phyloP scores from a whole-genome alignment of 192 early-diverging fungal genomes.

The Chytriomyces sp. region DNA sequence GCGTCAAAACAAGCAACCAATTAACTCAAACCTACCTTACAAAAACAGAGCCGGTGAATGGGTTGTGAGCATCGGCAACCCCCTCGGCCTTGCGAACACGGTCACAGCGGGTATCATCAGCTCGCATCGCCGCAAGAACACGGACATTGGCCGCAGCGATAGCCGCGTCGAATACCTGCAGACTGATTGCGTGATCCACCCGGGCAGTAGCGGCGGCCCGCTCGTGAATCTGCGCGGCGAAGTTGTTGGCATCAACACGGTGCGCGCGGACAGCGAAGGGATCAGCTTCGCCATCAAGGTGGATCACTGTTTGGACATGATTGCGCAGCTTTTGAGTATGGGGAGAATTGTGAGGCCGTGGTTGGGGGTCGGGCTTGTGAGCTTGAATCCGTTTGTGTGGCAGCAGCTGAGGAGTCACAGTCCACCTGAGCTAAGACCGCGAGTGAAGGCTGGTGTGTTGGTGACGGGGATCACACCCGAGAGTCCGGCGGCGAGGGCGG shows the following conservation, averaged over 20 bases:
- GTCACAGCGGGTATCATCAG: slow-evolving; percentile 55
- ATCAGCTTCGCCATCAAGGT: slow-evolving; percentile 56
- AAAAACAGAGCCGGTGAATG: slow-evolving; percentile 42
- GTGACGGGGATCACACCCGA: slow-evolving; percentile 36
- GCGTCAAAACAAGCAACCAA: neutral
- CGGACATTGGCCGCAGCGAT: slow-evolving; percentile 49
- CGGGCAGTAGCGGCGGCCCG: slow-evolving; percentile 53
- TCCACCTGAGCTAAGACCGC: slow-evolving; percentile 22
- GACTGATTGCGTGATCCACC: slow-evolving; percentile 58
- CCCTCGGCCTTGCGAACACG: slow-evolving; percentile 54
- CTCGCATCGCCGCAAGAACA: slow-evolving; percentile 35
- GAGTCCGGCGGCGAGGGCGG: slow-evolving; percentile 42
- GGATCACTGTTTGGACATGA: slow-evolving; percentile 45
- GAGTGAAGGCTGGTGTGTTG: slow-evolving; percentile 38
- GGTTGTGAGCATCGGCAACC: slow-evolving; percentile 54
- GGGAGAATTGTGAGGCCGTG: slow-evolving; percentile 49
- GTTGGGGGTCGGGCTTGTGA: slow-evolving; percentile 47
- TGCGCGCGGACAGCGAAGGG: slow-evolving; percentile 38
- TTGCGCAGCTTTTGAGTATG: slow-evolving; percentile 44
- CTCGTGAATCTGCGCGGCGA: slow-evolving; percentile 54
- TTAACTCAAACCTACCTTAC: neutral
- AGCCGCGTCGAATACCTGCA: slow-evolving; percentile 54
- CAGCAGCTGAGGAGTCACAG: slow-evolving; percentile 37
- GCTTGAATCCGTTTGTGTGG: slow-evolving; percentile 41
- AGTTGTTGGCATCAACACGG: slow-evolving; percentile 42